These are phyloP conservation scores for Umbelopsis sp. DNA, from an alignment of 192 early-diverging fungal species.

Conservation along the genomic window DNA sequence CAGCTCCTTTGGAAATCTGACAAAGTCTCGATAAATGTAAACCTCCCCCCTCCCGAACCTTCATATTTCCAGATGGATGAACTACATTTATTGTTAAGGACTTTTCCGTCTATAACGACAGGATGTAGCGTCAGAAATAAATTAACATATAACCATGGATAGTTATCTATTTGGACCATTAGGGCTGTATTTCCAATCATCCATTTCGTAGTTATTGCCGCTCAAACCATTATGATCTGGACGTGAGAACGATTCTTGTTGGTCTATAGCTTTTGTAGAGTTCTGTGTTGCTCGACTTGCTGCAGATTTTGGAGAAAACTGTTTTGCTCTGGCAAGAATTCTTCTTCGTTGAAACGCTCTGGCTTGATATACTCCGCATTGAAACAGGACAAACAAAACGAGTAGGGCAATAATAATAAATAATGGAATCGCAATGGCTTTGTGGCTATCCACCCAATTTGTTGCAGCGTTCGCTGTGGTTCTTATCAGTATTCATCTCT, in stretches of 20 bases:
- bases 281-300: neutral
- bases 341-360: neutral
- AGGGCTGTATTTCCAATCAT: neutral
- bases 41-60: no score
- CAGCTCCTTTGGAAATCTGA: no score
- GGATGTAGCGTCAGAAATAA: no score
- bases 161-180: neutral
- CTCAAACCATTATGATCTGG: neutral
- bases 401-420: constrained; percentile 38
- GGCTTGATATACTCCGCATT: constrained; percentile 15
- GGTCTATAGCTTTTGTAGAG: neutral
- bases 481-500: neutral
- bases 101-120: no score
- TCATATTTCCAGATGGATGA: no score
- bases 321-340: neutral
- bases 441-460: constrained; percentile 49
- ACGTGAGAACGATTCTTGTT: neutral
- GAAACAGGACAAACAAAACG: constrained; percentile 33
- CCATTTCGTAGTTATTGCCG: neutral
- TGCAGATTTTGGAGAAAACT: neutral
- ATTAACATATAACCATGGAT: no score
- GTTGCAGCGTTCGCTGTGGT: constrained; percentile 30
- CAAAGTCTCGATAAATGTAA: no score
- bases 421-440: constrained; percentile 48
- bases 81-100: no score